Percentiles rank a stretch among this genome's conserved stretches.
phyloP scores from a whole-genome alignment of 805 yeast genomes.

The Lipomyces orientalis region DNA sequence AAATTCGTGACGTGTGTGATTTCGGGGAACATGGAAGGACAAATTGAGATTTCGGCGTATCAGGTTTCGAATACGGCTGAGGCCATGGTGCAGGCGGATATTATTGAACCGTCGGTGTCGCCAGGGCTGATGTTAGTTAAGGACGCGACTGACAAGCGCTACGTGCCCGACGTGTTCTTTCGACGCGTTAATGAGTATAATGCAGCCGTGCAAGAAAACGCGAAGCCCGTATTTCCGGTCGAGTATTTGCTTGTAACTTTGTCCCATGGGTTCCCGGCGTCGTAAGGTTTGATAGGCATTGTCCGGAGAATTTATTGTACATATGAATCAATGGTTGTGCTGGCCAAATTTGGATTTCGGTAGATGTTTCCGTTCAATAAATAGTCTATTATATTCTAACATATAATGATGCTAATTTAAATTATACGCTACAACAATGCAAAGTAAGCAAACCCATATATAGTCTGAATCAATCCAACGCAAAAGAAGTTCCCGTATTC shows the following conservation, averaged over 20 bases:
- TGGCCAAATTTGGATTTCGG: background rate
- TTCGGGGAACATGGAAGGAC: conserved; percentile 85
- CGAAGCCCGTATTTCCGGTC: conserved; percentile 92
- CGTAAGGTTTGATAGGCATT: background rate
- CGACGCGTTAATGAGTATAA: conserved; percentile 86
- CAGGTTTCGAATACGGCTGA: conserved; percentile 90
- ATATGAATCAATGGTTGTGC: background rate
- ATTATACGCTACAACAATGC: background rate
- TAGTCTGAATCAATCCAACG: background rate
- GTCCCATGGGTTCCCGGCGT: conserved; percentile 85
- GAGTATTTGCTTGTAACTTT: conserved; percentile 84
- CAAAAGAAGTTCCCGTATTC: background rate
- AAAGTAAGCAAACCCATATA: background rate
- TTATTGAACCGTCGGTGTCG: conserved; percentile 85
- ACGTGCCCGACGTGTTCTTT: conserved; percentile 94
- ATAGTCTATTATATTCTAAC: background rate
- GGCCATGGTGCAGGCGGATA: conserved; percentile 82
- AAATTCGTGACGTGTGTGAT: conserved; percentile 92
- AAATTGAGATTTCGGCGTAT: conserved; percentile 87
- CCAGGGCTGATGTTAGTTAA: conserved; percentile 86
- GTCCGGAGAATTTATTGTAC: background rate
- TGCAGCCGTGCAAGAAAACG: conserved; percentile 82
- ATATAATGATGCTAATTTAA: background rate
- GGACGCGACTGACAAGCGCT: conserved; percentile 71
- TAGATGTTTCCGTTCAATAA: background rate